Base-by-base conservation (phyloP, 805 yeast genomes). In the Tetrapisispora nanseiensis region DNA sequence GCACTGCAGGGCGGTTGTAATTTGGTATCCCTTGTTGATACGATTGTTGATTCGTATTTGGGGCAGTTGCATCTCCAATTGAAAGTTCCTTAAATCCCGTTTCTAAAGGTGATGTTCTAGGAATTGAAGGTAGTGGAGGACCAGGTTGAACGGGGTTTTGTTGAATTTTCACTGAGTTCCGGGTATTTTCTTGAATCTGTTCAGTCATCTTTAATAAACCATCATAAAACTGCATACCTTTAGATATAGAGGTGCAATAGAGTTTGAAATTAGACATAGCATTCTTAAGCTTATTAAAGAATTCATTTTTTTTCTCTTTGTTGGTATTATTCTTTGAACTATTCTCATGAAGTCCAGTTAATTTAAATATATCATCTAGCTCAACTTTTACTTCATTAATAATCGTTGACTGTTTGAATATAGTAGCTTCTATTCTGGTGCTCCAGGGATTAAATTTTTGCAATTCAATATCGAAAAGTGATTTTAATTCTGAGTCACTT, bases 361-460 rank as follows among this genome's bases (percentile, higher is more conserved):
- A 67, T 55, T 61, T 68, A 44, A 63, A 67, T 26, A 69, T 66
- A 43, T 66, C 60, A 52, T 73, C 82, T 61, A 81, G 47, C 34
- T 64, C 55, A 40, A 64, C 49, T 68, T 76, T 62, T 41, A 67
- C 50, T 48, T 69, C 62, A 56, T 74, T 71, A 41, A 75, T 62
- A 7, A 78, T 58, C 3, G 63, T 61, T 20, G 71, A 69, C 59
- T 89, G 95, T 40, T 77, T 76, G 31, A 70, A 72, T n/a, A 82
- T 70, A 10, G 89, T 74, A 1, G 77, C 74, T 29, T 78, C 83
- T 21, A 90, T 65, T 42, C 94, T 74, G 2, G 72, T 69, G 40
- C 77, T 77, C 48, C 76, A 78, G 0, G 82, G 81, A 29, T 74
- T 75, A 60, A 86, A 90, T 61, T 90, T 90, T 39, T 71, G 74